These are phyloP conservation scores for Stylosanthes scabra DNA, from an alignment of 331 rosid genomes.

Conservation along the genomic window DNA sequence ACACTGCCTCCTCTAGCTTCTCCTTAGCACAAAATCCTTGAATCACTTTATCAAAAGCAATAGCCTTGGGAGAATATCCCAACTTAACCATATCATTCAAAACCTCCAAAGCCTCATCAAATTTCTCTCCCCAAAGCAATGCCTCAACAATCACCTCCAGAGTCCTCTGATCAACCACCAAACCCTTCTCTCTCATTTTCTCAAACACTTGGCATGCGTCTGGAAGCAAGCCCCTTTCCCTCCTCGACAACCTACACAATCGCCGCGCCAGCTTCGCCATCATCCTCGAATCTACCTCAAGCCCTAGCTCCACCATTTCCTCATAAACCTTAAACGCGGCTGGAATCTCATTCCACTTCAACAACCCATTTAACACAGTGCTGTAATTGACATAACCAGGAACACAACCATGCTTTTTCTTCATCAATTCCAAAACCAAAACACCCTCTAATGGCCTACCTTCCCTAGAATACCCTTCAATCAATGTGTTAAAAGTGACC, in stretches of 20 bases:
- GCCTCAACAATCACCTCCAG: constrained; percentile 54
- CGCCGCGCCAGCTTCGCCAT: constrained; percentile 65
- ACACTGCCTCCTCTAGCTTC: constrained; percentile 52
- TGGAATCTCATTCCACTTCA: constrained; percentile 64
- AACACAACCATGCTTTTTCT: constrained; percentile 47
- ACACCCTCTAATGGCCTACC: constrained; percentile 71
- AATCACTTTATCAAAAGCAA: constrained; percentile 50
- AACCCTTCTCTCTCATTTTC: constrained; percentile 54
- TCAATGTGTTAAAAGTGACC: constrained; percentile 65
- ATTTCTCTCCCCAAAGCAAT: constrained; percentile 46
- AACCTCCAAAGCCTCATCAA: constrained; percentile 48
- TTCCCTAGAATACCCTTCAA: constrained; percentile 78
- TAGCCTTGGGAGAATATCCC: constrained; percentile 47
- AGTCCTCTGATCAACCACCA: constrained; percentile 51
- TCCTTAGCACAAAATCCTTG: constrained; percentile 58
- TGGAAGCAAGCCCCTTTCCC: constrained; percentile 47
- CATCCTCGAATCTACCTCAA: constrained; percentile 57
- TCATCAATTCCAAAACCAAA: constrained; percentile 65
- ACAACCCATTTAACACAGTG: constrained; percentile 72
- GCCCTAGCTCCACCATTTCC: constrained; percentile 66
- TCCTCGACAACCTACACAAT: constrained; percentile 57
- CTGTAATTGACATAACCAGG: constrained; percentile 70
- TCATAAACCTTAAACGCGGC: constrained; percentile 50
- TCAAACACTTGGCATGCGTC: constrained; percentile 63
- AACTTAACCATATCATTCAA: constrained; percentile 55